Evolutionary conservation across 345 rosid species (phyloP), one percentile per base, ranked within the genome.

Genomic region (Combretum micranthum): DNA sequence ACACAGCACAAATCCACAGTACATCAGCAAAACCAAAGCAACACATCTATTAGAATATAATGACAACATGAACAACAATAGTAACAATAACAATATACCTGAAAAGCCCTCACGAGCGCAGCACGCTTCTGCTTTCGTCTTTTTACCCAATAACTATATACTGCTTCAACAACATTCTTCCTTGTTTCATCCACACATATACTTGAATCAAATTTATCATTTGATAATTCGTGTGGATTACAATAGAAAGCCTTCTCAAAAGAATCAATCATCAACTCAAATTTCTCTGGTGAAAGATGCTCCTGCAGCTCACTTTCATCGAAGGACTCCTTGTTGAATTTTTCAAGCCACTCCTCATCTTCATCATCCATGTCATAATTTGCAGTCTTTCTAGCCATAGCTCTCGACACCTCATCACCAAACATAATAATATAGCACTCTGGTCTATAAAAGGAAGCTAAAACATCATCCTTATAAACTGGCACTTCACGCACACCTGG

Each of bases 281-380:
- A 94, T 44, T 46, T 69, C 59, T 85, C 86, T 62, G 61, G 83
- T 15, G 81, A 61, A 65, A 89, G 80, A 61, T 18, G 80, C 54
- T 74, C 73, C 25, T 19, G 43, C 13, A 25, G 63, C 42, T 67
- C 72, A 67, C 61, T 63, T 60, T 63, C 80, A 13, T 47, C 43
- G 20, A 55, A 66, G 55, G 58, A 44, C 25, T 65, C 82, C 23
- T 3, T n/a, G 63, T 87, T 94, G 58, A 77, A 76, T 39, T 71
- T 80, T 57, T 64, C 69, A 15, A 94, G 74, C 99, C 99, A 94
- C 55, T 74, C 84, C 68, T 85, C 96, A 75, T 94, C 99, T 73
- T 87, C 97, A 53, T 82, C 82, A 65, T 94, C 97, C 90, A 90
- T 78, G 71, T 94, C 99, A 66, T 94, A 90, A 53, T 59, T 79